Evolutionary conservation across 2,329 filamentous ascomycete genomes (phyloP).

Genomic region (Aspergillus awamori): DNA sequence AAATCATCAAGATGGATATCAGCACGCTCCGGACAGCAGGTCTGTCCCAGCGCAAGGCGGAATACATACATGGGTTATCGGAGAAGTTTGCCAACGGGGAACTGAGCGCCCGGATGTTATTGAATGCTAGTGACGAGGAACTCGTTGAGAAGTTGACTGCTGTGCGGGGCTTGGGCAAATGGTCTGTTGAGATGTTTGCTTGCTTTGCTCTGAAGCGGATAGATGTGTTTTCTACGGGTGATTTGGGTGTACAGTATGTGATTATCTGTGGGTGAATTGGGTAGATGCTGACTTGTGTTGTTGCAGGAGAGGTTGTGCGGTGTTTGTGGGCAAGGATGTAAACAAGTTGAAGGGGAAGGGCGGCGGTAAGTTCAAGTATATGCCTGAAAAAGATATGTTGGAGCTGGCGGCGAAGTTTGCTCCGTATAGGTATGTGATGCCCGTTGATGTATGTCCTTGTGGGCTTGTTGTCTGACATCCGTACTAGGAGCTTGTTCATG

Average conservation of each 20-base stretch:
- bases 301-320: constrained; percentile 77
- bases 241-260: constrained; percentile 82
- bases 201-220: constrained; percentile 91
- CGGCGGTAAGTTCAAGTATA: constrained; percentile 96
- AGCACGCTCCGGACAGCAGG: constrained; percentile 78
- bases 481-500: constrained; percentile 81
- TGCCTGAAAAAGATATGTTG: constrained; percentile 90
- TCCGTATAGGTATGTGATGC: constrained; percentile 68
- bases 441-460: not conserved
- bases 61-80: constrained; percentile 86
- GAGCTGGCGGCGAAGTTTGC: constrained; percentile 77
- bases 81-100: constrained; percentile 77
- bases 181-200: constrained; percentile 98
- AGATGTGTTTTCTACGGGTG: constrained; percentile 90
- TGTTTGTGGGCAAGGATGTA: constrained; percentile 80
- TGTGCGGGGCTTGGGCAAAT: constrained; percentile 82
- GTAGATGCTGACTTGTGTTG: constrained; percentile 17
- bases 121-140: constrained; percentile 80
- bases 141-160: constrained; percentile 79
- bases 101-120: constrained; percentile 73
- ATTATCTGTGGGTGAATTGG: not conserved
- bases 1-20: constrained; percentile 68
- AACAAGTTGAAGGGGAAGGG: constrained; percentile 77
- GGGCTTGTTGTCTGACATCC: constrained; percentile 20
- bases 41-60: constrained; percentile 90